Percentiles rank a stretch among this genome's conserved stretches.
These are phyloP conservation scores for Boletus rex-veris DNA, from an alignment of 768 basidiomycete genomes.

Conservation along the genomic window DNA sequence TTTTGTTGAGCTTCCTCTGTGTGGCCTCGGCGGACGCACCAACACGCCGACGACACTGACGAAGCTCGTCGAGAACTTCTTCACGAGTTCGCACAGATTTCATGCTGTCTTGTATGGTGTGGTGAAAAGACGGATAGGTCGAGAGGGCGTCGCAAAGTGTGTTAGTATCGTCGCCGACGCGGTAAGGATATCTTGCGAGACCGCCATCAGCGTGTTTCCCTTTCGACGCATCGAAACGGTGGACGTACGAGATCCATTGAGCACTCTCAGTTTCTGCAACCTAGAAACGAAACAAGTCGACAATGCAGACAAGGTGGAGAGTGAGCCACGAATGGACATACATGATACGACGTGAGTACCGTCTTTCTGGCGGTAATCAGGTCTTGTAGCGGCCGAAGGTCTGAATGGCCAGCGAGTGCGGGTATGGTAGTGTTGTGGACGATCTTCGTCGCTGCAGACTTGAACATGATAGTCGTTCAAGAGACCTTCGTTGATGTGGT, in stretches of 20 bases:
- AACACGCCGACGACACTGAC: slow-evolving; percentile 63
- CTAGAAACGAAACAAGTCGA: slow-evolving; percentile 29
- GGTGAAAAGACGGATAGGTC: slow-evolving; percentile 50
- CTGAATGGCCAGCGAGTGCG: too few species aligned
- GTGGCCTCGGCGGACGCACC: slow-evolving; percentile 75
- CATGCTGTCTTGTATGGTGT: slow-evolving; percentile 58
- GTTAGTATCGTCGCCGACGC: slow-evolving; percentile 65
- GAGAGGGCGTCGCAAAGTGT: slow-evolving; percentile 49
- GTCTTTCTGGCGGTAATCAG: too few species aligned
- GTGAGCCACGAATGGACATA: slow-evolving; percentile 23
- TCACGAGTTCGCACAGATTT: slow-evolving; percentile 83
- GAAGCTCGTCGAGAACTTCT: slow-evolving; percentile 76
- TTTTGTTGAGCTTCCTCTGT: slow-evolving; percentile 85
- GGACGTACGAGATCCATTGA: slow-evolving; percentile 55
- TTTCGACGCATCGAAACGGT: background rate
- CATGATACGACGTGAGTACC: too few species aligned
- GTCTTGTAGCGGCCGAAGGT: too few species aligned
- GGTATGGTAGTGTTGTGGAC: slow-evolving; percentile 88
- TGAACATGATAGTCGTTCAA: slow-evolving; percentile 55
- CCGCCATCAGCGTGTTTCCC: background rate
- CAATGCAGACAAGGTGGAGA: background rate
- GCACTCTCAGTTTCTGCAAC: slow-evolving; percentile 55
- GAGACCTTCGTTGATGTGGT: background rate
- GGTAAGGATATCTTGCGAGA: slow-evolving; percentile 63
- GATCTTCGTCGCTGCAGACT: slow-evolving; percentile 74